Evolutionary conservation across 2,329 filamentous ascomycete genomes (phyloP), one percentile per base, ranked within the genome.

Genomic region (Arthrocladium fulminans): DNA sequence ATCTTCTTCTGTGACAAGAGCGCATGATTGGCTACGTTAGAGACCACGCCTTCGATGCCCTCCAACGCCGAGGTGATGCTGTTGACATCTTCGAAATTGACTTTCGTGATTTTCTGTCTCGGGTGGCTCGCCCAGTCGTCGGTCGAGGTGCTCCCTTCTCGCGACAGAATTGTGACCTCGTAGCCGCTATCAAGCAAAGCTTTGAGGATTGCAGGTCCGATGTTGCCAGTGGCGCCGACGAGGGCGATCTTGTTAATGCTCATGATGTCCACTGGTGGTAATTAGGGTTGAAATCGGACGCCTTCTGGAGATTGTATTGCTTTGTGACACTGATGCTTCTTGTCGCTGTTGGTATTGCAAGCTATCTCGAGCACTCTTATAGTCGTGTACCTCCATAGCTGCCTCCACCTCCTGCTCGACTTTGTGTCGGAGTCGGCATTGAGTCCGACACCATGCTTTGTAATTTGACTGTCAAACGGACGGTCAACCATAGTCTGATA

Each of bases 1-100:
- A 71, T 58, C n/a, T 61, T 59, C 25, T 67, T 63, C 47, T 65
- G 62, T 1, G 52, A 25, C 8, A 47, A 34, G 43, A 50, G 47
- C 48, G 55, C 53, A 23, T 46, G 45, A n/a, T 44, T 43, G 39
- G 51, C 52, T 3, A 57, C 30, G 2, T 54, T 50, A 23, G 45
- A 49, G 24, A 57, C 40, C 2, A 57, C 53, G 2, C 48, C 53
- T 27, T 57, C 53, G 15, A 51, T 35, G 34, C 45, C 53, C 12
- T 42, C 39, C 17, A 57, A 54, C 1, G 53, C 53, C 8, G 47
- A 17, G 2, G 20, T 39, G 29, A 57, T 43, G 19, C 53, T 47
- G 40, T 52, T 56, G 12, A 45, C 39, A 6, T 42, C 38, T 7
- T 17, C 37, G 2, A 53, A 50, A 38, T 57, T 55, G 46, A 51